phyloP scores from a whole-genome alignment of 2,329 filamentous ascomycete genomes.

The Beauveria brongniartii region DNA sequence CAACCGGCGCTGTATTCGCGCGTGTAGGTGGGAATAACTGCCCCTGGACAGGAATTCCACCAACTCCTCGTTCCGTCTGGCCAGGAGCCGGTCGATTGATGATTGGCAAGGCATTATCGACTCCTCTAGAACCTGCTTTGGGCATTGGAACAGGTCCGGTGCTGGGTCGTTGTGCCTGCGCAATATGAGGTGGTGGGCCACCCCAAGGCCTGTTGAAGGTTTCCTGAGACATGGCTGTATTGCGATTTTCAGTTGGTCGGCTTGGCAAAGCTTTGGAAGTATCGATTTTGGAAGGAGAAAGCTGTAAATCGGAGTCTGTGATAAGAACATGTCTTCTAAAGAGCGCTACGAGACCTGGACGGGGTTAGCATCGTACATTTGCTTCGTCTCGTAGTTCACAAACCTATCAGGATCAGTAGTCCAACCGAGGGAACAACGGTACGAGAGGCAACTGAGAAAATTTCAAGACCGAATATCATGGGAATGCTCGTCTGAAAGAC shows the following conservation, averaged over 20 bases:
- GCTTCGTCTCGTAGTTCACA: not conserved
- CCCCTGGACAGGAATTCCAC: slow-evolving; percentile 31
- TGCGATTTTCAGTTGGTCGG: not conserved
- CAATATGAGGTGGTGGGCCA: not conserved
- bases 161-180: not conserved
- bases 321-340: not conserved
- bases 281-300: not conserved
- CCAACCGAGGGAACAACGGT: slow-evolving; percentile 45
- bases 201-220: not conserved
- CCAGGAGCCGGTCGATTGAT: slow-evolving; percentile 31
- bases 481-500: slow-evolving; percentile 39
- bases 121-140: not conserved
- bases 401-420: slow-evolving; percentile 40
- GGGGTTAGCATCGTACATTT: not conserved
- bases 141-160: not conserved
- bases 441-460: slow-evolving; percentile 34
- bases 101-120: slow-evolving; percentile 23
- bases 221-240: not conserved
- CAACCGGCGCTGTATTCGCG: slow-evolving; percentile 18
- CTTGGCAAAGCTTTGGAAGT: slow-evolving; percentile 2
- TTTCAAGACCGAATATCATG: slow-evolving; percentile 39
- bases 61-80: slow-evolving; percentile 28
- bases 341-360: not conserved
- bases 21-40: slow-evolving; percentile 35
- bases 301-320: not conserved